A percentile compares a stretch with the other conserved stretches of the same genome.
These are phyloP conservation scores for Pyrus communis DNA, from an alignment of 306 rosid species.

Conservation along the genomic window DNA sequence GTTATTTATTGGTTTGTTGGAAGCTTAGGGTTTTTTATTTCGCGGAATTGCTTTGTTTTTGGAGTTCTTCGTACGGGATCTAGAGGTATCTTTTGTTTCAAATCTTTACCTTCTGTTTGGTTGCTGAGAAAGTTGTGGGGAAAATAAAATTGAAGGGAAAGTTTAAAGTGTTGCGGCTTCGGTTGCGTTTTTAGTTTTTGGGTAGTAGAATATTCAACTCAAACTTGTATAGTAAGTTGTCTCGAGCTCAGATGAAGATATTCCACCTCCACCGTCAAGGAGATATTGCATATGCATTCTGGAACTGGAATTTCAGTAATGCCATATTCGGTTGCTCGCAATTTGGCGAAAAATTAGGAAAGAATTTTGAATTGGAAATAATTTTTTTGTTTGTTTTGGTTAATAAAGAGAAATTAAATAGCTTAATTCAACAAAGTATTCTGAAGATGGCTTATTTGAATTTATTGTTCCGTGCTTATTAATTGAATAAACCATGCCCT, in stretches of 20 bases:
- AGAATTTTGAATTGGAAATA: not conserved
- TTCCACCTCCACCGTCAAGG: not conserved
- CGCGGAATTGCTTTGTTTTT: not conserved
- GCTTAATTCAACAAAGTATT: not conserved
- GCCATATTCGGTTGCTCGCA: not conserved
- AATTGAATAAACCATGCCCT: not conserved
- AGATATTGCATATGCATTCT: not conserved
- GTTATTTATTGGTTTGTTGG: not conserved
- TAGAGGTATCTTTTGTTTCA: conserved; percentile 5
- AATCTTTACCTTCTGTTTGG: not conserved
- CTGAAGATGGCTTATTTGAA: not conserved
- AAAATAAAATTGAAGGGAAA: not conserved
- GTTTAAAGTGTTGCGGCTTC: not conserved
- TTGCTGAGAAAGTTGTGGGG: not conserved
- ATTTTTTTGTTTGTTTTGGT: not conserved
- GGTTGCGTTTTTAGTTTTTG: not conserved
- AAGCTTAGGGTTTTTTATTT: not conserved
- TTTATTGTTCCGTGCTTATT: not conserved
- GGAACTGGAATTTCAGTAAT: not conserved
- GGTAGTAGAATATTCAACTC: not conserved
- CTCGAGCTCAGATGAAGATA: not conserved
- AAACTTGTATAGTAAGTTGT: not conserved
- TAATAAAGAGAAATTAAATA: not conserved
- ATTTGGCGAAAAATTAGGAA: not conserved
- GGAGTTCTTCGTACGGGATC: conserved; percentile 16